These are phyloP conservation scores for Thinopyrum elongatum DNA, from an alignment of 176 grass and related monocot genomes.

Conservation along the genomic window DNA sequence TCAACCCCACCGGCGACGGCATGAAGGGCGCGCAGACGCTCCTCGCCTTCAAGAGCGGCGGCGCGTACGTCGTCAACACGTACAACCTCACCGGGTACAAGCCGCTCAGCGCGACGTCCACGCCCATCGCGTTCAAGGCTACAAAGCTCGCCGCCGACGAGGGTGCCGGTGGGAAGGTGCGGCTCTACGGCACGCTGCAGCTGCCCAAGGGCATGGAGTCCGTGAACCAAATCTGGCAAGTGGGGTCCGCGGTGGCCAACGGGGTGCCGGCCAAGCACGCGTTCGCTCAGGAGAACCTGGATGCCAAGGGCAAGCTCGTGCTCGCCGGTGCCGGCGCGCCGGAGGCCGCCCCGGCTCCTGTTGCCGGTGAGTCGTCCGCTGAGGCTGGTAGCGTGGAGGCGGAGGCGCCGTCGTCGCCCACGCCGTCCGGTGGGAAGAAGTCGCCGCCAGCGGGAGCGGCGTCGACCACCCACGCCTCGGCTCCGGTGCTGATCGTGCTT, in stretches of 20 bases:
- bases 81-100: constrained; percentile 42
- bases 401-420: background rate
- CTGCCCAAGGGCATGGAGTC: constrained; percentile 20
- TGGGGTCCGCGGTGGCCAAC: constrained; percentile 32
- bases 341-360: constrained; percentile 8
- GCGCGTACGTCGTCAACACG: constrained; percentile 37
- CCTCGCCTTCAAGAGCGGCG: constrained; percentile 6
- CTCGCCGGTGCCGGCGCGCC: constrained; percentile 25
- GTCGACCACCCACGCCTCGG: background rate
- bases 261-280: constrained; percentile 52
- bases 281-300: constrained; percentile 41
- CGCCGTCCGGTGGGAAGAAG: constrained; percentile 15
- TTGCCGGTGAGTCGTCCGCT: background rate
- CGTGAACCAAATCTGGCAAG: constrained; percentile 86
- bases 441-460: background rate
- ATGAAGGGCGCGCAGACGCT: constrained; percentile 73
- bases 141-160: constrained; percentile 46
- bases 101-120: background rate
- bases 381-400: background rate
- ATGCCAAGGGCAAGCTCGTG: constrained; percentile 24
- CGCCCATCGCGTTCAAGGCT: constrained; percentile 36
- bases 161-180: constrained; percentile 29
- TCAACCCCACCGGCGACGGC: constrained; percentile 55
- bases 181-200: constrained; percentile 59
- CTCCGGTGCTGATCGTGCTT: background rate